Conservation (phyloP, 305 asterid species). For the Coffea humblotiana region DNA sequence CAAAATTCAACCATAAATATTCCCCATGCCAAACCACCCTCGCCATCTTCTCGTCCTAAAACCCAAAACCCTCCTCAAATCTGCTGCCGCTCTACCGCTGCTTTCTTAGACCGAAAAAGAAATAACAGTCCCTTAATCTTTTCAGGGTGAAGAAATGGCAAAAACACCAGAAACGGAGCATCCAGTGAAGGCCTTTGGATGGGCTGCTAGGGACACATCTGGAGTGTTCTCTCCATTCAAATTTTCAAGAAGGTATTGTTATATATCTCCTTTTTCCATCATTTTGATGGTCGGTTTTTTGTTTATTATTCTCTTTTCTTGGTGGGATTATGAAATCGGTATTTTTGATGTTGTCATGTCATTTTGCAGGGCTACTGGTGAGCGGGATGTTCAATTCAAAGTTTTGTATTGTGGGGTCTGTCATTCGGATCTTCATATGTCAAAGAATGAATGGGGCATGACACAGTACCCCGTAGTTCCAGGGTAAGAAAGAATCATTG, state of each 20-base stretch:
- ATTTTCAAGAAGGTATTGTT: slow-evolving; percentile 32
- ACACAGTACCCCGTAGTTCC: slow-evolving; percentile 49
- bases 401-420: slow-evolving; percentile 55
- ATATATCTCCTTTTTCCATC: too few relatives aligned
- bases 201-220: slow-evolving; percentile 37
- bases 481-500: slow-evolving; percentile 28
- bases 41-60: too few relatives aligned
- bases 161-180: slow-evolving; percentile 21
- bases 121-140: too few relatives aligned
- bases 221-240: slow-evolving; percentile 35
- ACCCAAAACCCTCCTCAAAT: too few relatives aligned
- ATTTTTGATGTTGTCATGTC: too few relatives aligned
- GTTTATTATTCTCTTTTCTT: too few relatives aligned
- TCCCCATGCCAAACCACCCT: too few relatives aligned
- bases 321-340: too few relatives aligned
- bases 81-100: too few relatives aligned
- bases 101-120: too few relatives aligned
- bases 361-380: slow-evolving; percentile 41
- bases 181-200: slow-evolving; percentile 33
- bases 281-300: too few relatives aligned
- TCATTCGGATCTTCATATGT: slow-evolving; percentile 56
- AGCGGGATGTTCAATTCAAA: slow-evolving; percentile 50
- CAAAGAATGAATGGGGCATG: slow-evolving; percentile 48
- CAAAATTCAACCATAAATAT: too few relatives aligned
- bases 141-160: slow-evolving; percentile 17